Evolutionary conservation across 2,329 filamentous ascomycete genomes (phyloP), one percentile per base, ranked within the genome.

Genomic region (Dactylellina drechsleri): DNA sequence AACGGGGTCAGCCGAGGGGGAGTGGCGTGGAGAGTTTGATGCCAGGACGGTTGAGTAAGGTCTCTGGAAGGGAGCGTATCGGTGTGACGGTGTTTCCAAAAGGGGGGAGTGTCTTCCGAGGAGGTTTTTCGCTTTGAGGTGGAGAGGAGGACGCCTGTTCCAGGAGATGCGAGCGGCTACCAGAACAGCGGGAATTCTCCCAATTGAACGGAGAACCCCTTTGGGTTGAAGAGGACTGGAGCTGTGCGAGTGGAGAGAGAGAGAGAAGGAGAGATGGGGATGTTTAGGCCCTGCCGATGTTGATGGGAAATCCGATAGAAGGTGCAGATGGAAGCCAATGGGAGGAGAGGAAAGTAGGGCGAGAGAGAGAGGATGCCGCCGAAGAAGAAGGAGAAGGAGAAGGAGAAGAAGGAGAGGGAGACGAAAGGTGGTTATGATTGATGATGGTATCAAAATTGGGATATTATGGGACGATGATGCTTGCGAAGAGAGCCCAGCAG

Each of bases 151-250:
- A 40, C 49, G 26, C 26, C 7, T 28, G 26, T 43, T 75, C 36
- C 3, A 58, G 40, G 71, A 64, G 58, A 65, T 53, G 62, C 54
- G 15, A 50, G 49, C 53, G 61, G 58, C 52, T 59, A 59, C 43
- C 58, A 65, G 45, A 47, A 47, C 16, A 67, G 71, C 57, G 71
- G 70, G 64, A 64, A 67, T 68, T 49, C 71, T 41, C 71, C 71
- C 71, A 75, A 75, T 75, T 64, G 71, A 75, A 57, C 26, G 26
- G 26, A 28, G 26, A 28, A 52, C 26, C 26, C 26, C 26, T 7
- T 28, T 28, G 3, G 26, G 26, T 28, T 28, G 26, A 28, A 3
- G 26, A 28, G 26, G 7, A 28, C 26, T 3, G 26, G 26, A 28
- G 26, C 26, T 28, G 7, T 28, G 26, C 3, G 26, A 3, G 26